A percentile compares a stretch with the other conserved stretches of the same genome.
Evolutionary conservation across 1,284 basidiomycete genomes (phyloP).

Genomic region (Cutaneotrichosporon spelunceum): DNA sequence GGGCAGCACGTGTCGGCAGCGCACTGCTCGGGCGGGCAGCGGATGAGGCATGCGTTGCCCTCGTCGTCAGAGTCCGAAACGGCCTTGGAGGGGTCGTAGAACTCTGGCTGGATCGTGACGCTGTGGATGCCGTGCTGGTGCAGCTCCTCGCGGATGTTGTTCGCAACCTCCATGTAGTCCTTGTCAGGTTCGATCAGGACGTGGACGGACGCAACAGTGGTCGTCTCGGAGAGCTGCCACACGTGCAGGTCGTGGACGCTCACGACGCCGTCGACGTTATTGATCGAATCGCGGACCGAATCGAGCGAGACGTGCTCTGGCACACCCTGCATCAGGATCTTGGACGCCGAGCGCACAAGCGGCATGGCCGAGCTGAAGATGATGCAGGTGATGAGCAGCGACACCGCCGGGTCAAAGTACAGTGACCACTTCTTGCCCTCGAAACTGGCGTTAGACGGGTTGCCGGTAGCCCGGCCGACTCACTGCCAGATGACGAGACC

Average conservation of each 20-base stretch:
- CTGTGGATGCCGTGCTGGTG: slow-evolving; percentile 93
- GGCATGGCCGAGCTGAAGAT: slow-evolving; percentile 95
- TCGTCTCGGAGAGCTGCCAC: slow-evolving; percentile 87
- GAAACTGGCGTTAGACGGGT: slow-evolving; percentile 25
- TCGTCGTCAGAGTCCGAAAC: slow-evolving; percentile 23
- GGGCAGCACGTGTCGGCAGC: slow-evolving; percentile 52
- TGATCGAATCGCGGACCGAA: slow-evolving; percentile 74
- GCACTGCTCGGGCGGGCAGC: slow-evolving; percentile 52
- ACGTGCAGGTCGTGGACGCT: slow-evolving; percentile 94
- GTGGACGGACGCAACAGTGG: slow-evolving; percentile 93
- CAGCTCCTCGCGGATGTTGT: slow-evolving; percentile 73
- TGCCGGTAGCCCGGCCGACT: slow-evolving; percentile 19
- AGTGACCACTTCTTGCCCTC: slow-evolving; percentile 60
- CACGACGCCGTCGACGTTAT: slow-evolving; percentile 77
- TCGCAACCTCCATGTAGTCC: slow-evolving; percentile 89
- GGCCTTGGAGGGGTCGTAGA: slow-evolving; percentile 21
- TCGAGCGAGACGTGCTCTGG: slow-evolving; percentile 85
- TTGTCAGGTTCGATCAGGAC: slow-evolving; percentile 71
- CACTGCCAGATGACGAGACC: slow-evolving; percentile 86
- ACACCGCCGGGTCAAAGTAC: slow-evolving; percentile 92
- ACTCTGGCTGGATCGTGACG: slow-evolving; percentile 68
- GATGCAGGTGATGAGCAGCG: slow-evolving; percentile 90
- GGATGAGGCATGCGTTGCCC: slow-evolving; percentile 48
- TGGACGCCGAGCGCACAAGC: slow-evolving; percentile 88
- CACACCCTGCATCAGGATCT: slow-evolving; percentile 95